Evolutionary conservation across 371 early-diverging fungal species (phyloP), one percentile per base, ranked within the genome.

Genomic region (Rhizomucor miehei): DNA sequence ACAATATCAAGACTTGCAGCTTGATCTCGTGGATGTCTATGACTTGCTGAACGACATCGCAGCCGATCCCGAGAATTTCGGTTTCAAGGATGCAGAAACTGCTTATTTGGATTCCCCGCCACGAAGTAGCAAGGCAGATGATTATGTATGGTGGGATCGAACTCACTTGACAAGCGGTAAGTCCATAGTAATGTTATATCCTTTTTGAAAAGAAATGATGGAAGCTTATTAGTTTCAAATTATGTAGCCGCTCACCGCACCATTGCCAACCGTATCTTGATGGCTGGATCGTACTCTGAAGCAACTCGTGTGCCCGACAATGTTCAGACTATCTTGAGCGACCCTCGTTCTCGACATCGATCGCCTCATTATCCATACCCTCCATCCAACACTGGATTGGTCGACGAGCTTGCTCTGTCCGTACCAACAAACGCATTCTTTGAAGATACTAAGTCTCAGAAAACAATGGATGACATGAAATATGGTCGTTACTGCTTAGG

Each of bases 81-180:
- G 54, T 17, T 70, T 72, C 23, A 57, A 53, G 10, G 54, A 74
- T 14, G 54, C 69, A 2, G 24, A 45, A 14, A 36, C 24, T 19
- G 57, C 75, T 13, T 74, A 65, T 51, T 52, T 66, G 44, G 68
- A 67, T 23, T 48, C 52, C 1, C 72, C 72, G 48, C 48, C 37
- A 13, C 54, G 59, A 34, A 47, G 52, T 1, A 62, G 59, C 9
- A 44, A 54, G 41, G 60, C 52, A 16, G 52, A 68, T 36, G 63
- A 66, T 35, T 77, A 68, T 51, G 48, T 77, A 36, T 77, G 78
- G 78, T 74, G 74, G 72, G 78, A 77, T 49, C 52, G 56, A 9
- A 65, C 69, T 5, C 78, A 74, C 52, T 60, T 72, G 48, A 74
- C 78, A 10, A 65, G 71, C 46, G 72, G 72, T 69, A 63, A 55